Evolutionary conservation across 164 flowering plant species (phyloP).

Genomic region (Amborella trichopoda): DNA sequence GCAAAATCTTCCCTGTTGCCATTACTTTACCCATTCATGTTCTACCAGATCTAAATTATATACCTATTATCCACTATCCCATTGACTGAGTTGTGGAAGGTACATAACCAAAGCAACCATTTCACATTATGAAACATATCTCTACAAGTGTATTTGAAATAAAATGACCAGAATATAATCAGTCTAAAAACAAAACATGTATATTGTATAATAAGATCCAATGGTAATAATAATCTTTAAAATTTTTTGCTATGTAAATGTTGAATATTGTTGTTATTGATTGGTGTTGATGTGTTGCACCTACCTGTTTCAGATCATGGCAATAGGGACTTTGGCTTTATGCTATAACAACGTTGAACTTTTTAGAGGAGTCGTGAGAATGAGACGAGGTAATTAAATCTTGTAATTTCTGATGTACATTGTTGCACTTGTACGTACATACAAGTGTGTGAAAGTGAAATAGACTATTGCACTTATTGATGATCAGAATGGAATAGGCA

Average conservation of each 20-base stretch:
- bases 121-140: background rate
- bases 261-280: background rate
- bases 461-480: no score
- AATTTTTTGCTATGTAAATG: background rate
- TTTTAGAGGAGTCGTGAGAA: constrained; percentile 89
- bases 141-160: background rate
- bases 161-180: background rate
- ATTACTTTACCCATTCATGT: no score
- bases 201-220: background rate
- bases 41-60: no score
- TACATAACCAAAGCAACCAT: no score
- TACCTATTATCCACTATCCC: no score
- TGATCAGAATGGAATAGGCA: no score
- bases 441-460: no score
- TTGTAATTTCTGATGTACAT: no score
- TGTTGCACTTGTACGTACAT: no score
- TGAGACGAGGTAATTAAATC: constrained; percentile 75
- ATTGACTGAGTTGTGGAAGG: no score
- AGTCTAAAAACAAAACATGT: background rate
- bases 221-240: no score
- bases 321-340: constrained; percentile 87
- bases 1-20: no score
- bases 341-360: constrained; percentile 91
- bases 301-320: constrained; percentile 76
- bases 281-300: constrained; percentile 3